Base-by-base conservation (phyloP, 2,329 filamentous ascomycete species). In the Trichoderma sp. region DNA sequence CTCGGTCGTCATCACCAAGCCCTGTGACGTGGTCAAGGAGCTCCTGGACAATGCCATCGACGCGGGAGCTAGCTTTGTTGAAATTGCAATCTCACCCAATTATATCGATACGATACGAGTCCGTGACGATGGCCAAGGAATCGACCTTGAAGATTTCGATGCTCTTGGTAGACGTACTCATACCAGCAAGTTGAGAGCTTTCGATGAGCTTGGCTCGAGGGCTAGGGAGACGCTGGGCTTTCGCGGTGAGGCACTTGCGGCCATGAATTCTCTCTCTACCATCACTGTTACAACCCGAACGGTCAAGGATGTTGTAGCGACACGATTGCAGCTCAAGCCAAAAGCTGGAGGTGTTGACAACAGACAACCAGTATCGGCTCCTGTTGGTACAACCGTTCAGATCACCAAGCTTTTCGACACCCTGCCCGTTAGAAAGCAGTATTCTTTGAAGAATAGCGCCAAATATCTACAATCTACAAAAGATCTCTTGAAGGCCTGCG, bases 1-100 rank as follows among this genome's bases (percentile, higher is more conserved):
- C 8, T 86, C 89, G 3, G 86, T 91, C 78, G 87, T 88, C 63
- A 87, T 95, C 67, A 86, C 88, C 6, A 89, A 90, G 8, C 88
- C 93, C 0, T 84, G 86, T 14, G 88, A 89, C 12, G 84, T 94
- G 3, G 89, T 95, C 79, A 95, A 95, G 81, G 94, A 95, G 83
- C 89, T 95, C 4, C 83, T 95, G 38, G 94, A 95, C 79, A 95
- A 96, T 82, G 88, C 93, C 60, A 88, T 95, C 24, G 93, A 96
- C 82, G 92, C 93, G 8, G 86, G 88, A 71, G 93, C 93, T 14
- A 92, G 89, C 2, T 88, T 88, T 2, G 86, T 96, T 75, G 90
- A 93, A 71, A 85, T 95, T 29, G 84, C 90, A 33, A 86, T 95
- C 16, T 89, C 92, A 4, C 79, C 87, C 59, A 92, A 95, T 80